phyloP scores from a whole-genome alignment of 495 filamentous ascomycete species.

The Astrothelium subdiscretum region DNA sequence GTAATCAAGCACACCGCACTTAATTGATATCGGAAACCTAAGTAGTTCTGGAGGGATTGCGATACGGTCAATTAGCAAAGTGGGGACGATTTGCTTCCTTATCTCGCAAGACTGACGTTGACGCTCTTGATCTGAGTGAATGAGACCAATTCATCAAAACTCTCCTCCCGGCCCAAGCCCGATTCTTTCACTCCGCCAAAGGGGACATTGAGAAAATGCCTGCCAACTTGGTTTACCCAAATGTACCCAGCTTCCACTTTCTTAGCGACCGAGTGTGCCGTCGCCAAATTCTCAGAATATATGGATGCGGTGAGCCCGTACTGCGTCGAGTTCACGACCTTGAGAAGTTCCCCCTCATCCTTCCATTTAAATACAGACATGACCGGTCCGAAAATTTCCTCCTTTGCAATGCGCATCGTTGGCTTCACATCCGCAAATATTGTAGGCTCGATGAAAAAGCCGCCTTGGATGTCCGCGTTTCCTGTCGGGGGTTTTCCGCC shows the following conservation, averaged over 20 bases:
- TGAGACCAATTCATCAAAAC: constrained; percentile 12
- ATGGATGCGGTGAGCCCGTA: constrained; percentile 28
- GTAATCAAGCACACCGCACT: too few species aligned
- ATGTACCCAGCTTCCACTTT: constrained; percentile 88
- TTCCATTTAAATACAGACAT: constrained; percentile 27
- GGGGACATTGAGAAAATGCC: constrained; percentile 42
- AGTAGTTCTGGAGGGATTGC: too few species aligned
- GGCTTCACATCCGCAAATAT: constrained; percentile 34
- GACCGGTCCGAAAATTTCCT: constrained; percentile 42
- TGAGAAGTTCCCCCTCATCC: constrained; percentile 10
- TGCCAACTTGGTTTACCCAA: constrained; percentile 59
- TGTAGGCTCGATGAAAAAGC: constrained; percentile 40
- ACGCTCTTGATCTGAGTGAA: constrained; percentile 15
- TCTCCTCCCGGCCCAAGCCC: constrained; percentile 67
- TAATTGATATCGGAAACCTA: too few species aligned
- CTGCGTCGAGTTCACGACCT: constrained; percentile 8
- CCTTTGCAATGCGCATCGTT: constrained; percentile 28
- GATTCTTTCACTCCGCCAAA: constrained; percentile 93
- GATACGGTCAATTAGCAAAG: too few species aligned
- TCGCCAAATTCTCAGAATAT: constrained; percentile 68
- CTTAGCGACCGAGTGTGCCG: constrained; percentile 68
- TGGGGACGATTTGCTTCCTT: neutral
- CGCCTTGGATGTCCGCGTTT: constrained; percentile 22
- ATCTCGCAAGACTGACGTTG: constrained; percentile 4
- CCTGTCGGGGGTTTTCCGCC: constrained; percentile 46